Percentiles rank a stretch among this genome's conserved stretches.
These are phyloP conservation scores for Aegilops bicornis DNA, from an alignment of 176 grass and related monocot genomes.

Conservation along the genomic window DNA sequence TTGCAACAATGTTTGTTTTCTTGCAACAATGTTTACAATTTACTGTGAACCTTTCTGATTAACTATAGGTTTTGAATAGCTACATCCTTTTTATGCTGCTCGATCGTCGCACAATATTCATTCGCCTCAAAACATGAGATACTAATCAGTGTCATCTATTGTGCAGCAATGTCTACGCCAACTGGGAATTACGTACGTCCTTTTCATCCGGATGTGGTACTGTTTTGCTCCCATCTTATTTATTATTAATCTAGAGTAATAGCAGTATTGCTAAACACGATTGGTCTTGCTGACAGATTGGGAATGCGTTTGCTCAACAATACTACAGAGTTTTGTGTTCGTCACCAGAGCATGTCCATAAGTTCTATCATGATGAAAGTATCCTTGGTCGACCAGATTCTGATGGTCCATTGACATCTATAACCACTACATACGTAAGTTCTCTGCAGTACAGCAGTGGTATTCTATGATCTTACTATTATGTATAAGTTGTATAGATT, in stretches of 20 bases:
- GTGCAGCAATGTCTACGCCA: slow-evolving; percentile 37
- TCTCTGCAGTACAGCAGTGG: neutral
- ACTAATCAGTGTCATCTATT: slow-evolving; percentile 5
- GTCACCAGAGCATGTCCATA: slow-evolving; percentile 50
- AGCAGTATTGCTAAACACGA: neutral
- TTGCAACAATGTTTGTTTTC: neutral
- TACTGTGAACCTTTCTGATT: neutral
- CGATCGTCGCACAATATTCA: neutral
- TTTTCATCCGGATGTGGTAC: slow-evolving; percentile 27
- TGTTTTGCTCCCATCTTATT: neutral
- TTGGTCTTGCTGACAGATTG: slow-evolving; percentile 53
- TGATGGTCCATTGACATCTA: slow-evolving; percentile 58
- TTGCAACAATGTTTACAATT: neutral
- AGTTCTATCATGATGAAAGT: slow-evolving; percentile 80
- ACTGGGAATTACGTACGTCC: neutral
- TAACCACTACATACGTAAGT: slow-evolving; percentile 64
- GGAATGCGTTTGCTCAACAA: slow-evolving; percentile 73
- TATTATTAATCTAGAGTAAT: neutral
- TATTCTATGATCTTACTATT: neutral
- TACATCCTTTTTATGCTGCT: neutral
- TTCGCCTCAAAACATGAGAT: neutral
- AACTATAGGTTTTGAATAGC: neutral
- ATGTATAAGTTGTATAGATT: neutral
- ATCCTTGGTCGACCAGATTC: slow-evolving; percentile 66
- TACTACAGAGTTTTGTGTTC: slow-evolving; percentile 64